Percentiles rank a stretch among this genome's conserved stretches.
Evolutionary conservation across 116 monocot species (phyloP).

Genomic region (Zostera marina): DNA sequence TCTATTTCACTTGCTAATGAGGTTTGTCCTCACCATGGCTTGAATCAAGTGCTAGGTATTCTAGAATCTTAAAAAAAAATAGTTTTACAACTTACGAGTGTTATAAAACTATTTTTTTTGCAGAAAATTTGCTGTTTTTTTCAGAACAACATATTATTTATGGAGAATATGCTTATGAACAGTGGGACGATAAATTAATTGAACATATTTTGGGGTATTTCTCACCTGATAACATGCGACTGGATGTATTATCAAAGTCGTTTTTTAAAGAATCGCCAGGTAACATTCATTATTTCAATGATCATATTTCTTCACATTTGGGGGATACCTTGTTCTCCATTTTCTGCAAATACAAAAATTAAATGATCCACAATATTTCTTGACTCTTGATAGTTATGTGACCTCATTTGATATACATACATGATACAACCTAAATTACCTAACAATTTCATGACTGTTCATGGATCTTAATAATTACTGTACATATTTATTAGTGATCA

Average conservation of each 20-base stretch:
- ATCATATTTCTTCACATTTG: neutral
- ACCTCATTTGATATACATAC: no score
- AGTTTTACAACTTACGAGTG: no score
- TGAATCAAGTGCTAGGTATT: no score
- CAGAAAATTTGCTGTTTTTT: conserved; percentile 82
- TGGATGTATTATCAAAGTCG: conserved; percentile 60
- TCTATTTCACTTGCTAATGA: no score
- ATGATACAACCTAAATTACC: no score
- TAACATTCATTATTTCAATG: conserved; percentile 14
- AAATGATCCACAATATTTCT: no score
- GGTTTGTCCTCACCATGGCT: no score
- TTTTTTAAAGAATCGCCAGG: conserved; percentile 70
- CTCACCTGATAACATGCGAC: conserved; percentile 75
- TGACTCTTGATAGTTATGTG: no score
- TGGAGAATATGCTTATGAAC: conserved; percentile 89
- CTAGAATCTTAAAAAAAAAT: no score
- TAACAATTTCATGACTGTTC: no score
- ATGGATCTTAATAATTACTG: no score
- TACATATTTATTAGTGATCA: no score
- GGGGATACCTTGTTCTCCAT: neutral
- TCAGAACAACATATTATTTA: conserved; percentile 74
- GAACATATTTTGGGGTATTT: conserved; percentile 60
- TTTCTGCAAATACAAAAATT: neutral
- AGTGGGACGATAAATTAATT: conserved; percentile 73
- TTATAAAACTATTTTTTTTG: conserved; percentile 3